Evolutionary conservation across 768 basidiomycete genomes (phyloP).

Genomic region (Goffeauzyma gilvescens): DNA sequence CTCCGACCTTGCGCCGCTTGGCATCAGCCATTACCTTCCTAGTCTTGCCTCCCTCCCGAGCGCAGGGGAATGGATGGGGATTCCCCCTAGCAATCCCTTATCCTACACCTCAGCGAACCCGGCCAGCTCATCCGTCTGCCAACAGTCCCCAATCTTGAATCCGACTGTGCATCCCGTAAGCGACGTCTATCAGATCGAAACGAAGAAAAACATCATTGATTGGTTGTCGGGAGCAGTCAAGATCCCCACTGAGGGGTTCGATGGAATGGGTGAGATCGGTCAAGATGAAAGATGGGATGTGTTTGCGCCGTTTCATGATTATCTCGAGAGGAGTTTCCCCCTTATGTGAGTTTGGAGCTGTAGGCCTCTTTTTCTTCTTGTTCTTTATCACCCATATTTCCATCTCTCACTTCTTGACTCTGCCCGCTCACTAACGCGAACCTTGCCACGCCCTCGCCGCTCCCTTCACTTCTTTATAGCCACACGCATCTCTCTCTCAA

Average conservation of each 20-base stretch:
- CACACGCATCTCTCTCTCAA: slow-evolving; percentile 43
- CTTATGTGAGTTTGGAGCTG: slow-evolving; percentile 36
- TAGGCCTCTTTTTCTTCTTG: too few species aligned
- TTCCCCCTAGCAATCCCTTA: too few species aligned
- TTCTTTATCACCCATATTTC: too few species aligned
- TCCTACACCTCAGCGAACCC: too few species aligned
- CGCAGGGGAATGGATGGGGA: too few species aligned
- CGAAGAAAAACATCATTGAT: slow-evolving; percentile 12
- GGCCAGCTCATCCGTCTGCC: slow-evolving; percentile 2
- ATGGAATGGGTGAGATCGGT: slow-evolving; percentile 23
- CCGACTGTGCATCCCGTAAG: too few species aligned
- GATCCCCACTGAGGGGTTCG: slow-evolving; percentile 24
- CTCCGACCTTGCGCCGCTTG: too few species aligned
- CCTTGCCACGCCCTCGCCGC: background rate
- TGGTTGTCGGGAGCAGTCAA: slow-evolving; percentile 23
- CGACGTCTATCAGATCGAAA: slow-evolving; percentile 1
- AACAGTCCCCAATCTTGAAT: slow-evolving; percentile 7
- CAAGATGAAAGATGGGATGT: slow-evolving; percentile 23
- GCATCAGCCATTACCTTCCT: too few species aligned
- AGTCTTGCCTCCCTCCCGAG: too few species aligned
- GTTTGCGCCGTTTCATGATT: slow-evolving; percentile 19
- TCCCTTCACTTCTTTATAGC: slow-evolving; percentile 28
- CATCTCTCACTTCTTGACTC: too few species aligned
- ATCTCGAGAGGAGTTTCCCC: slow-evolving; percentile 44
- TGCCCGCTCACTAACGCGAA: background rate